phyloP scores from a whole-genome alignment of 176 grass and related monocot species.

The Carex kokanica region DNA sequence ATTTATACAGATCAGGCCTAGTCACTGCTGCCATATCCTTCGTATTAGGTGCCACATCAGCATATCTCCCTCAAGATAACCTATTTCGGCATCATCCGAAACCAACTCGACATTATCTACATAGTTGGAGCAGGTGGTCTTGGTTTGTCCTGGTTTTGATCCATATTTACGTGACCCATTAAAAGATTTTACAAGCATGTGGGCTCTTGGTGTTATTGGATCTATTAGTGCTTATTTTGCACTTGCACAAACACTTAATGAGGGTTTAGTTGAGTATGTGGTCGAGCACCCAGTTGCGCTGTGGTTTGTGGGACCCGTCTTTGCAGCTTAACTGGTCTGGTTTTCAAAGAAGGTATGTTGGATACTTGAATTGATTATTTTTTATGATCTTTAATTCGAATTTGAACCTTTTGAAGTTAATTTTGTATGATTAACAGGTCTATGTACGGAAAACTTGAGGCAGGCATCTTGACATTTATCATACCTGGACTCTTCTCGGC shows the following conservation, averaged over 20 bases:
- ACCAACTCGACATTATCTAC: constrained; percentile 43
- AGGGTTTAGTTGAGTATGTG: constrained; percentile 55
- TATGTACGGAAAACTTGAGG: constrained; percentile 90
- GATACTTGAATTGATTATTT: too few species aligned
- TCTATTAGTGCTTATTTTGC: constrained; percentile 53
- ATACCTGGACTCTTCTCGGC: constrained; percentile 87
- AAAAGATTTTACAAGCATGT: constrained; percentile 79
- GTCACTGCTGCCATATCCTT: constrained; percentile 57
- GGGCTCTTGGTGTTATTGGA: constrained; percentile 49
- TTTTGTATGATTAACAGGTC: constrained; percentile 35
- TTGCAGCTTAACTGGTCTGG: constrained; percentile 84
- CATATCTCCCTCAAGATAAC: constrained; percentile 58
- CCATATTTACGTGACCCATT: constrained; percentile 78
- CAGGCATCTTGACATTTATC: constrained; percentile 79
- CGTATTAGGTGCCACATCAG: constrained; percentile 44
- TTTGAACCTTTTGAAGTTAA: neutral
- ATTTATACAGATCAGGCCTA: constrained; percentile 71
- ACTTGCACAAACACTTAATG: constrained; percentile 44
- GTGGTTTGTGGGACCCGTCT: constrained; percentile 73
- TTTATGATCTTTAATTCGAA: neutral
- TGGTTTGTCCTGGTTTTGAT: constrained; percentile 71
- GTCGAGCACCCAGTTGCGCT: constrained; percentile 47
- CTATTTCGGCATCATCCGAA: constrained; percentile 39
- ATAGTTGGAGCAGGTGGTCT: constrained; percentile 56
- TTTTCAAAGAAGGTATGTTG: constrained; percentile 91